These are phyloP conservation scores for Mollisiaceae sp. DNA, from an alignment of 2,329 filamentous ascomycete species.

Conservation along the genomic window DNA sequence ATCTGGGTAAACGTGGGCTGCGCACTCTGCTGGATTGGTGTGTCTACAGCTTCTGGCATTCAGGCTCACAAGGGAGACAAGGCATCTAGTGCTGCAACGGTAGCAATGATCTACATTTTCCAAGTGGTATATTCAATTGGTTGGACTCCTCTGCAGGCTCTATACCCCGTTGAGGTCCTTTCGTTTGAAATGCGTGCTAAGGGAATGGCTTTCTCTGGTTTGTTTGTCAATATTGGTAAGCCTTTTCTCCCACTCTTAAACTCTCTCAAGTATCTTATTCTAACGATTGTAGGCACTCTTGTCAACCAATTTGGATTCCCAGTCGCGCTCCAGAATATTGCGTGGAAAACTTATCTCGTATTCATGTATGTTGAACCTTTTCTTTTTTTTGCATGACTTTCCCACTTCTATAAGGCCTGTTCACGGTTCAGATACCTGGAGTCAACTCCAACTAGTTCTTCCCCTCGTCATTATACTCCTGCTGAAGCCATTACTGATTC, in stretches of 20 bases:
- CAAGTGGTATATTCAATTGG: constrained; percentile 55
- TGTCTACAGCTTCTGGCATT: constrained; percentile 44
- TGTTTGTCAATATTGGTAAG: constrained; percentile 49
- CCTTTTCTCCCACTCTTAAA: neutral
- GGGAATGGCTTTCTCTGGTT: constrained; percentile 57
- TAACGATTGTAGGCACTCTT: constrained; percentile 40
- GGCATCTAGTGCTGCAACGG: constrained; percentile 50
- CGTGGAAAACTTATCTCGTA: constrained; percentile 59
- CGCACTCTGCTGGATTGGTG: constrained; percentile 54
- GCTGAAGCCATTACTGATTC: neutral
- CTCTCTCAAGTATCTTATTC: neutral
- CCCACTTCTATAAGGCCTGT: neutral
- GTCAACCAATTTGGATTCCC: constrained; percentile 53
- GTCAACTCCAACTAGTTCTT: no score
- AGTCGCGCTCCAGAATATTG: constrained; percentile 53
- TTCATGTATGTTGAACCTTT: constrained; percentile 43
- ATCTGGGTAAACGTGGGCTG: constrained; percentile 54
- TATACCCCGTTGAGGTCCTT: constrained; percentile 59
- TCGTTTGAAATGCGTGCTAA: constrained; percentile 59
- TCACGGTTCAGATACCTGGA: no score
- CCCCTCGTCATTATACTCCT: no score
- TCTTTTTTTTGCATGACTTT: neutral
- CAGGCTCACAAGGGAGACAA: constrained; percentile 28
- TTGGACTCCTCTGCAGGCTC: constrained; percentile 49
- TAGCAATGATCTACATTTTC: constrained; percentile 60